Percentiles rank a stretch among this genome's conserved stretches.
Evolutionary conservation across 2,329 filamentous ascomycete genomes (phyloP).

Genomic region (Rutstroemia sp.): DNA sequence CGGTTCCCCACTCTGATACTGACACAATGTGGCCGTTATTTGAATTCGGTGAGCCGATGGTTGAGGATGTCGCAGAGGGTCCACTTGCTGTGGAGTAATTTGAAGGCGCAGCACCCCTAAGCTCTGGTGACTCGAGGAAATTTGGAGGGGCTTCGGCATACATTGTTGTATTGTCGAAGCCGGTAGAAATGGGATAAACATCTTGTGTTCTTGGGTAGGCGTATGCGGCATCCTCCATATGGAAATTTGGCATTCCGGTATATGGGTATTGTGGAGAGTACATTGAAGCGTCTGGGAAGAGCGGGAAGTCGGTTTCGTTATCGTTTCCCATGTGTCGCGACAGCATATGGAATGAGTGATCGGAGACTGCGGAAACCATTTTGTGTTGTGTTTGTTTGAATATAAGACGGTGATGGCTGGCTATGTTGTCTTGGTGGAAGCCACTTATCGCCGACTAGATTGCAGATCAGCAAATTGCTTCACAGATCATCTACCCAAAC

Average conservation of each 20-base stretch:
- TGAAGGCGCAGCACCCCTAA: slow-evolving; percentile 22
- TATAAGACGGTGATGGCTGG: slow-evolving; percentile 37
- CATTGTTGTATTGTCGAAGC: slow-evolving; percentile 38
- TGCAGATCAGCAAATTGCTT: slow-evolving; percentile 12
- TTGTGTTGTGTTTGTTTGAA: slow-evolving; percentile 51
- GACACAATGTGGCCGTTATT: slow-evolving; percentile 24
- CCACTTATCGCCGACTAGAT: slow-evolving; percentile 21
- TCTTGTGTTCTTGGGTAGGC: slow-evolving; percentile 24
- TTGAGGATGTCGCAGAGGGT: slow-evolving; percentile 27
- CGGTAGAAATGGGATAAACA: slow-evolving; percentile 34
- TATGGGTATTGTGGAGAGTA: slow-evolving; percentile 41
- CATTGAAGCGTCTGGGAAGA: slow-evolving; percentile 40
- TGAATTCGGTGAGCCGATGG: slow-evolving; percentile 29
- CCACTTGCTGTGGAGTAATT: slow-evolving; percentile 29
- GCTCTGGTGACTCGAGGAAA: slow-evolving; percentile 25
- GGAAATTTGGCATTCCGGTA: slow-evolving; percentile 36
- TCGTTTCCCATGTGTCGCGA: slow-evolving; percentile 44
- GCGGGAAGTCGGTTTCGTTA: slow-evolving; percentile 33
- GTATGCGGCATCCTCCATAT: slow-evolving; percentile 36
- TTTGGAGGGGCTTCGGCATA: slow-evolving; percentile 35
- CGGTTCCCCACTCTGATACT: slow-evolving; percentile 26
- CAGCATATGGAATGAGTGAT: slow-evolving; percentile 90
- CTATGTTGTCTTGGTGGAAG: slow-evolving; percentile 16
- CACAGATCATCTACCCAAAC: not conserved
- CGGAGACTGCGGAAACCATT: slow-evolving; percentile 57